Percentiles rank a stretch among this genome's conserved stretches.
phyloP scores from a whole-genome alignment of 1,284 basidiomycete species.

The Puccinia novopanici region DNA sequence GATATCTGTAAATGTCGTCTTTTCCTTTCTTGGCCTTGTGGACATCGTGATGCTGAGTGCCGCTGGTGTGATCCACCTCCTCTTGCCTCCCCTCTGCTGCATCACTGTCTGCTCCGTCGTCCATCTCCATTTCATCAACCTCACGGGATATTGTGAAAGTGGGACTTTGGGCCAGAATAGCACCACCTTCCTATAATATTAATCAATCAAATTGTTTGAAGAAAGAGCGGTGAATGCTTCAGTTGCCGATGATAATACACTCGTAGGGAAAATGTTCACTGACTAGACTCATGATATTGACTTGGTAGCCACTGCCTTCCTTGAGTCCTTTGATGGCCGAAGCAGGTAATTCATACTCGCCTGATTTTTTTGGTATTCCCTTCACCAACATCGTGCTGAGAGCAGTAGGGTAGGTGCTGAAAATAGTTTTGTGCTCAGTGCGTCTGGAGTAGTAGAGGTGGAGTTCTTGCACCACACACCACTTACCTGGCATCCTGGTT shows the following conservation, averaged over 20 bases:
- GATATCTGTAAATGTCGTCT: not conserved
- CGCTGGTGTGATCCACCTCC: not conserved
- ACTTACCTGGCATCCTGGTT: slow-evolving; percentile 37
- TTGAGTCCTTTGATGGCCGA: slow-evolving; percentile 25
- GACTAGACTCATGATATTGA: slow-evolving; percentile 38
- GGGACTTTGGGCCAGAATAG: slow-evolving; percentile 41
- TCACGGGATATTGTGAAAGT: slow-evolving; percentile 25
- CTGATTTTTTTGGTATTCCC: slow-evolving; percentile 11
- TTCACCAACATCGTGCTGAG: slow-evolving; percentile 7
- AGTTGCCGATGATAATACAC: not conserved
- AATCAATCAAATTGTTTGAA: not conserved
- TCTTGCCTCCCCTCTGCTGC: not conserved
- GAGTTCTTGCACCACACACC: not conserved
- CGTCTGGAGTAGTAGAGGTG: not conserved
- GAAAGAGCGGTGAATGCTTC: not conserved
- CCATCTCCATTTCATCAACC: slow-evolving; percentile 6
- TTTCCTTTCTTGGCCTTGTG: slow-evolving; percentile 20
- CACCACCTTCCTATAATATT: slow-evolving; percentile 24
- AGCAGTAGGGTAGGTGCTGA: slow-evolving; percentile 26
- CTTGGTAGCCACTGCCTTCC: slow-evolving; percentile 34
- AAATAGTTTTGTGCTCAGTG: not conserved
- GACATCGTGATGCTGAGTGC: not conserved
- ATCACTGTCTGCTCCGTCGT: not conserved
- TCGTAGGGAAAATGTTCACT: not conserved
- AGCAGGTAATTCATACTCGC: slow-evolving; percentile 5